phyloP scores from a whole-genome alignment of 2,329 filamentous ascomycete genomes.

The Epichloe coenophiala region DNA sequence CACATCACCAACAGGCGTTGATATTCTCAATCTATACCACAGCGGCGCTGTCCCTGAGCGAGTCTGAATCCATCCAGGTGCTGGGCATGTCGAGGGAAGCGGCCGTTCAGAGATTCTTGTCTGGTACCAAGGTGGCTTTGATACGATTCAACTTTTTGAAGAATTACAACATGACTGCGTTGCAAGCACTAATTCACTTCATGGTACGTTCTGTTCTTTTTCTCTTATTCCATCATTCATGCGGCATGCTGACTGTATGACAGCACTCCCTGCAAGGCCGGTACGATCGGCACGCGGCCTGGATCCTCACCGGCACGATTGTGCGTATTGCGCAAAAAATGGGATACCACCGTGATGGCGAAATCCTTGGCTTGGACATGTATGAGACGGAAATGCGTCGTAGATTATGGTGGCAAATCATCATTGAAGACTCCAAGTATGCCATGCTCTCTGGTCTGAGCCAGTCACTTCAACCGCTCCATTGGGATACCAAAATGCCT shows the following conservation, averaged over 20 bases:
- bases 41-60: slow-evolving; percentile 40
- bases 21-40: slow-evolving; percentile 54
- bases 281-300: slow-evolving; percentile 45
- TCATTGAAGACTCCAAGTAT: slow-evolving; percentile 43
- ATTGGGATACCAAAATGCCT: slow-evolving; percentile 43
- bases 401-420: slow-evolving; percentile 53
- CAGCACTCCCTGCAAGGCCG: slow-evolving; percentile 43
- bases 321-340: slow-evolving; percentile 52
- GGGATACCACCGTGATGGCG: slow-evolving; percentile 51
- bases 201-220: slow-evolving; percentile 25
- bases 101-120: slow-evolving; percentile 37
- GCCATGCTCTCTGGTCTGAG: slow-evolving; percentile 44
- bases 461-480: slow-evolving; percentile 35
- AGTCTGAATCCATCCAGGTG: slow-evolving; percentile 40
- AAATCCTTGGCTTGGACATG: slow-evolving; percentile 38
- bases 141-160: slow-evolving; percentile 43
- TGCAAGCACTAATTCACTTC: slow-evolving; percentile 47
- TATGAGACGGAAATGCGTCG: slow-evolving; percentile 57
- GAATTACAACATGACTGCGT: slow-evolving; percentile 40
- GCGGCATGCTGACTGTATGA: slow-evolving; percentile 1
- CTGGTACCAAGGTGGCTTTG: slow-evolving; percentile 36
- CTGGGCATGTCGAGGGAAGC: slow-evolving; percentile 36
- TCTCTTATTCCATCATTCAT: background rate
- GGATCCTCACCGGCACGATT: slow-evolving; percentile 46
- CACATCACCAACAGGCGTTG: slow-evolving; percentile 45